These are phyloP conservation scores for Sophora flavescens DNA, from an alignment of 306 rosid genomes.

Conservation along the genomic window DNA sequence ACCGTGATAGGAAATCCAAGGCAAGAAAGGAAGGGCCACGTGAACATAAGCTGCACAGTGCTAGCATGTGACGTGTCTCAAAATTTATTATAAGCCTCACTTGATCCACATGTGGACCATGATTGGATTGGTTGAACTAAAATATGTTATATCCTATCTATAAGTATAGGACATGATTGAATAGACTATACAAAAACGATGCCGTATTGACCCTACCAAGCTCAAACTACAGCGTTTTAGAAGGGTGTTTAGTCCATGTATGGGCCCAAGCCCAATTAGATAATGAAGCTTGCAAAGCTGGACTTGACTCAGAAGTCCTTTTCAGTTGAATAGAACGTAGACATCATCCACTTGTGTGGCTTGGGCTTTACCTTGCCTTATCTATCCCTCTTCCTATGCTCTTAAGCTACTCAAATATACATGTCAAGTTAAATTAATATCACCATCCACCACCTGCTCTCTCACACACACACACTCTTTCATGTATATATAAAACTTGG, in stretches of 20 bases:
- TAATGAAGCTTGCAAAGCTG: background rate
- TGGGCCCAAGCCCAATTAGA: conserved; percentile 40
- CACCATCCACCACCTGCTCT: conserved; percentile 45
- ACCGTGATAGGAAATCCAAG: conserved; percentile 34
- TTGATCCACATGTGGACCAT: conserved; percentile 55
- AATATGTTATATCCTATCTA: background rate
- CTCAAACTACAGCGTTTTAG: conserved; percentile 13
- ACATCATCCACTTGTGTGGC: conserved; percentile 48
- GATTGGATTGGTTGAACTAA: conserved; percentile 49
- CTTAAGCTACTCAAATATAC: conserved; percentile 75
- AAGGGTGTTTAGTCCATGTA: background rate
- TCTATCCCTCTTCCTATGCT: conserved; percentile 55
- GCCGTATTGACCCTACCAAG: background rate
- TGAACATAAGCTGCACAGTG: conserved; percentile 32
- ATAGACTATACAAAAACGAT: conserved; percentile 15
- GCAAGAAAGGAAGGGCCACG: conserved; percentile 57
- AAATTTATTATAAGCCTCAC: conserved; percentile 41
- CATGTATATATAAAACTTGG: conserved; percentile 20
- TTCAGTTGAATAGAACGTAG: conserved; percentile 41
- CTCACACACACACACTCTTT: background rate
- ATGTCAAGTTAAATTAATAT: conserved; percentile 31
- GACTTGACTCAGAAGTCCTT: conserved; percentile 23
- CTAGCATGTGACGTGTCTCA: conserved; percentile 55
- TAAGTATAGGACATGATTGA: background rate
- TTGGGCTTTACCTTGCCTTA: conserved; percentile 58